Conservation (phyloP, 768 basidiomycete genomes). For the Sporobolomyces roseus region DNA sequence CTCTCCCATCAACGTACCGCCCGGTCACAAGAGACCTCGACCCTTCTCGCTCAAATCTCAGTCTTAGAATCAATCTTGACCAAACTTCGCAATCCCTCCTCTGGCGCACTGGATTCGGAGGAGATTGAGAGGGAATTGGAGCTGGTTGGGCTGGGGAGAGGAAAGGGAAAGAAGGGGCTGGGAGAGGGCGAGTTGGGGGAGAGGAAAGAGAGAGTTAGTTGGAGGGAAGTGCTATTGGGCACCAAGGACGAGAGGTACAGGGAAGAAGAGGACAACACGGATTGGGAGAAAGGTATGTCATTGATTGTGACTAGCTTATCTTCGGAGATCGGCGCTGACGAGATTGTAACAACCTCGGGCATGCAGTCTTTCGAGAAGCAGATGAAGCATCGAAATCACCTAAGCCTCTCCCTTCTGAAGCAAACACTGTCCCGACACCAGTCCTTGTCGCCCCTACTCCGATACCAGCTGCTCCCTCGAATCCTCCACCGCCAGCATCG, state of each 20-base stretch:
- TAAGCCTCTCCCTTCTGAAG: neutral
- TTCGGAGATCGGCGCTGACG: neutral
- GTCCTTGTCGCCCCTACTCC: slow-evolving; percentile 1
- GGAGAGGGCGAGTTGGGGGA: slow-evolving; percentile 14
- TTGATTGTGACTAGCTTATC: neutral
- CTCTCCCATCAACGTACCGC: slow-evolving; percentile 30
- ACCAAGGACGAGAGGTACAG: slow-evolving; percentile 43
- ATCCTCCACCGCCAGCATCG: neutral
- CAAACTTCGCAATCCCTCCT: slow-evolving; percentile 5
- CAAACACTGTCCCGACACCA: neutral
- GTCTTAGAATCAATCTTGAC: slow-evolving; percentile 46
- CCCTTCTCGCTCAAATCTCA: slow-evolving; percentile 44
- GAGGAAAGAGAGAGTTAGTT: slow-evolving; percentile 30
- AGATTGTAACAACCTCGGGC: no score
- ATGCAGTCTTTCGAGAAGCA: slow-evolving; percentile 36
- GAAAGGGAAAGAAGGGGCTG: slow-evolving; percentile 19
- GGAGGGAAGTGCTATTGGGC: slow-evolving; percentile 49
- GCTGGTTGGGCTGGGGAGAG: slow-evolving; percentile 47
- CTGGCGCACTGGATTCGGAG: neutral
- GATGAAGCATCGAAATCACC: slow-evolving; percentile 15
- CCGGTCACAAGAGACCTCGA: neutral
- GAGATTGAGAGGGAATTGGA: slow-evolving; percentile 48
- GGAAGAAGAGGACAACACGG: slow-evolving; percentile 30
- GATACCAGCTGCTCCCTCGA: neutral
- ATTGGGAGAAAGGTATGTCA: slow-evolving; percentile 35